Conservation (phyloP, 164 flowering plant species). For the Platanus orientalis region DNA sequence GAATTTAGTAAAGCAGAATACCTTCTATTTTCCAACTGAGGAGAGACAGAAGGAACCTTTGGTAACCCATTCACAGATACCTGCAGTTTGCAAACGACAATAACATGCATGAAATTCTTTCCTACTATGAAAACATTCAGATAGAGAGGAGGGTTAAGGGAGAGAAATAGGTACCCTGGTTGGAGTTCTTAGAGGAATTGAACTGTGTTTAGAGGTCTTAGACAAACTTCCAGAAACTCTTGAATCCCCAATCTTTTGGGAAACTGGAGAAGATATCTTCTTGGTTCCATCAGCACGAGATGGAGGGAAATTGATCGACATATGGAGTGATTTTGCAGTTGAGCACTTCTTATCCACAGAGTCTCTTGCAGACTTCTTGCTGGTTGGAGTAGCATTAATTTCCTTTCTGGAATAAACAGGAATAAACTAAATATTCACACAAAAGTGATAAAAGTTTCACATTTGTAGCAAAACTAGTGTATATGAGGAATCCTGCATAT, state of each 20-base stretch:
- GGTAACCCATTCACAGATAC: slow-evolving; percentile 33
- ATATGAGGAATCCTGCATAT: slow-evolving; percentile 12
- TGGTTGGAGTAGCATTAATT: slow-evolving; percentile 14
- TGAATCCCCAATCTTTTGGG: slow-evolving; percentile 23
- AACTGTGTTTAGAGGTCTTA: slow-evolving; percentile 26
- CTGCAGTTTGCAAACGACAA: slow-evolving; percentile 32
- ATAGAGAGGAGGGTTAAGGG: slow-evolving; percentile 1
- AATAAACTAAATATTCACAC: not conserved
- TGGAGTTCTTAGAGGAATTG: slow-evolving; percentile 22
- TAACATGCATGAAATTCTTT: not conserved
- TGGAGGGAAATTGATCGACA: slow-evolving; percentile 37
- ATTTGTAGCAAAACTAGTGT: slow-evolving; percentile 2
- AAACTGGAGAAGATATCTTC: slow-evolving; percentile 26
- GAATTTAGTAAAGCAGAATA: slow-evolving; percentile 15
- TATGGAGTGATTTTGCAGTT: slow-evolving; percentile 32
- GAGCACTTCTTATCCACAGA: slow-evolving; percentile 7
- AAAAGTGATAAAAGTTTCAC: not conserved
- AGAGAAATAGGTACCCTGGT: slow-evolving; percentile 24
- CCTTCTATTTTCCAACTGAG: slow-evolving; percentile 47
- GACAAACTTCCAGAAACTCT: slow-evolving; percentile 19
- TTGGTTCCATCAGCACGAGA: slow-evolving; percentile 25
- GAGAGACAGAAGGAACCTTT: slow-evolving; percentile 28
- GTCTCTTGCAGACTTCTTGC: slow-evolving; percentile 12
- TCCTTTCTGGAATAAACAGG: slow-evolving; percentile 16
- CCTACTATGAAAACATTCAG: not conserved